Evolutionary conservation across 106 monocot species (phyloP).

Genomic region (Dendrobium officinale): DNA sequence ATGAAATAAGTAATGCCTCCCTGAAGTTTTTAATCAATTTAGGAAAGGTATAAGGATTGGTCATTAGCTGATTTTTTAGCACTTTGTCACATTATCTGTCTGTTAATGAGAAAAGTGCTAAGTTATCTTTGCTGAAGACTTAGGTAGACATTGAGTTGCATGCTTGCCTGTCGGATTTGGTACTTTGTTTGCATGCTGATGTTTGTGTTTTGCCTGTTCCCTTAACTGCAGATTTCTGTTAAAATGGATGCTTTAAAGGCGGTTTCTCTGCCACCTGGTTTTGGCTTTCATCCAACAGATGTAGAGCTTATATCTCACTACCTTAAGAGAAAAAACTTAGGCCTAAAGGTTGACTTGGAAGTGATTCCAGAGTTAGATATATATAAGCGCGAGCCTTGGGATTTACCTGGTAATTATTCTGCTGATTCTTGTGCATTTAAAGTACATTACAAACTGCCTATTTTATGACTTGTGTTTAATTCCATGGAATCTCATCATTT

Average conservation of each 20-base stretch:
- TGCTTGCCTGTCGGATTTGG: no score
- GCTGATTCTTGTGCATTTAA: neutral
- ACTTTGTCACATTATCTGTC: no score
- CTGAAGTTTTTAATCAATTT: no score
- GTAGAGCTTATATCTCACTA: slow-evolving; percentile 72
- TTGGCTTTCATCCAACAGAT: slow-evolving; percentile 81
- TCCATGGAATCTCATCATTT: neutral
- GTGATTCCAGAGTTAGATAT: slow-evolving; percentile 81
- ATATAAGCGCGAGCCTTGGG: slow-evolving; percentile 86
- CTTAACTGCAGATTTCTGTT: neutral
- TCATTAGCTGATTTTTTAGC: no score
- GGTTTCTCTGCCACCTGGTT: slow-evolving; percentile 46
- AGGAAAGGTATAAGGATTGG: no score
- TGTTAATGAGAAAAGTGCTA: no score
- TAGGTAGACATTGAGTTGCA: no score
- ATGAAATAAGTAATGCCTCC: no score
- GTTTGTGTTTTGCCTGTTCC: neutral
- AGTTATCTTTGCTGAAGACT: no score
- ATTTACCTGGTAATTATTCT: slow-evolving; percentile 57
- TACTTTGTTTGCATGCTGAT: neutral
- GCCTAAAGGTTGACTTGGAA: slow-evolving; percentile 38
- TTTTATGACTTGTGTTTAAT: neutral
- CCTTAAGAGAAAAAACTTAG: slow-evolving; percentile 56
- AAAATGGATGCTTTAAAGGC: slow-evolving; percentile 32
- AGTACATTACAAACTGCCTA: neutral